Evolutionary conservation across 1,284 basidiomycete species (phyloP), one percentile per base, ranked within the genome.

Genomic region (Papiliotrema nemorosa): DNA sequence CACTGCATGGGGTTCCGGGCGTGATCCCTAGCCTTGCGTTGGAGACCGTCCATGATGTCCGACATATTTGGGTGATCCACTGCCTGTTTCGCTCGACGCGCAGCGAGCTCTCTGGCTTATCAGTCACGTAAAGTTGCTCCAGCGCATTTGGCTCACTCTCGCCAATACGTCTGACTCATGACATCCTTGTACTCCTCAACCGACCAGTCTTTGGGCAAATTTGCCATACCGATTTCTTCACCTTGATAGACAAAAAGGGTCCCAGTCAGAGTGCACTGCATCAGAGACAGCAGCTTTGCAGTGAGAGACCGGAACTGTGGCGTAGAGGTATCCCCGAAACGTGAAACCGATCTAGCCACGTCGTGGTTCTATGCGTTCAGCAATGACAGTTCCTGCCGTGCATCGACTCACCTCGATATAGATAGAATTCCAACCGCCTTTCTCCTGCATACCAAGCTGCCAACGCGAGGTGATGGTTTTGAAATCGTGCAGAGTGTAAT

Each of bases 161-260:
- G 5, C 18, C 38, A 44, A 20, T 39, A 38, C 12, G 34, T 35
- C 22, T 49, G 38, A 26, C 16, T 37, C 10, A 21, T 26, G 34
- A 50, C 22, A 57, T 87, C 86, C 63, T 82, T 83, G 66, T 84
- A 87, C 55, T 87, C 85, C 48, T 85, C 81, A n/a, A 85, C 76
- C 0, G 79, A 78, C 85, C 86, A 87, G 4, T 73, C 68, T 27
- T 74, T 63, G 6, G 86, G 84, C 37, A 86, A 79, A 55, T 88
- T 88, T 70, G 78, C 80, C 72, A 85, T 76, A 0, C 81, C 86
- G 0, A 88, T 78, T 62, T 87, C 85, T 70, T 87, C 85, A 2
- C 57, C 58, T 72, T 88, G 84, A 67, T 83, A 87, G 13, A 89
- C 75, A 66, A 82, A 88, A 55, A 84, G 69, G 12, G 86, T 86